Evolutionary conservation across 768 basidiomycete species (phyloP).

Genomic region (Mycena metata): DNA sequence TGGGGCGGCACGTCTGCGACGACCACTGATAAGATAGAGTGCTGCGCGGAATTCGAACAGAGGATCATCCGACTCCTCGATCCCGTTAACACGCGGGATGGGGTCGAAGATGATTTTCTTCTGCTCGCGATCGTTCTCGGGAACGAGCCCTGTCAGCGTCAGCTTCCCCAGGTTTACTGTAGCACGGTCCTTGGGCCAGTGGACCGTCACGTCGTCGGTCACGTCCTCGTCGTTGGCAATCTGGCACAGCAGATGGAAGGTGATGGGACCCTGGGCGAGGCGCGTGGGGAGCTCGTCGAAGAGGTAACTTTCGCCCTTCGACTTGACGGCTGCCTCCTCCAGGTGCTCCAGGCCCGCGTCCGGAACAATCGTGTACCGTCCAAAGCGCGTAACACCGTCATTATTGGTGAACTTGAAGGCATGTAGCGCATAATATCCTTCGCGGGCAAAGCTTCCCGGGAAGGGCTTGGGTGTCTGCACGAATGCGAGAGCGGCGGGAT

Average conservation of each 20-base stretch:
- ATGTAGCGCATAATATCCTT: constrained; percentile 37
- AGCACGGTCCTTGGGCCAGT: constrained; percentile 40
- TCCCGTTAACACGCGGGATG: constrained; percentile 38
- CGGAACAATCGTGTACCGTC: constrained; percentile 37
- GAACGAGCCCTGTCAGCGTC: constrained; percentile 30
- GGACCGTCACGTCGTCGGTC: constrained; percentile 37
- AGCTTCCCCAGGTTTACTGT: constrained; percentile 36
- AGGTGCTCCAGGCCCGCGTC: constrained; percentile 39
- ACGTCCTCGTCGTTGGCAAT: constrained; percentile 40
- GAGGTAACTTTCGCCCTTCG: constrained; percentile 34
- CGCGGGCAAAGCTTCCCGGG: constrained; percentile 35
- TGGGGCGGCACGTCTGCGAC: constrained; percentile 36
- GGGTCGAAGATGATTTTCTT: constrained; percentile 41
- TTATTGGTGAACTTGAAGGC: constrained; percentile 41
- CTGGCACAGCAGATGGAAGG: constrained; percentile 37
- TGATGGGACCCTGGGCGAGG: constrained; percentile 31
- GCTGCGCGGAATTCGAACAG: constrained; percentile 40
- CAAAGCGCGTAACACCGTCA: constrained; percentile 32
- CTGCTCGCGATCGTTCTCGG: constrained; percentile 31
- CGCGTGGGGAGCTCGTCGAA: constrained; percentile 39
- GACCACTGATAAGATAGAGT: constrained; percentile 41
- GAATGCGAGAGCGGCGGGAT: constrained; percentile 37
- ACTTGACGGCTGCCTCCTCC: constrained; percentile 33
- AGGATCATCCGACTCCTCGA: constrained; percentile 37
- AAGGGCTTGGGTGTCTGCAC: constrained; percentile 40